These are phyloP conservation scores for Heliamphora pulchella DNA, from an alignment of 179 eudicot genomes.

Conservation along the genomic window DNA sequence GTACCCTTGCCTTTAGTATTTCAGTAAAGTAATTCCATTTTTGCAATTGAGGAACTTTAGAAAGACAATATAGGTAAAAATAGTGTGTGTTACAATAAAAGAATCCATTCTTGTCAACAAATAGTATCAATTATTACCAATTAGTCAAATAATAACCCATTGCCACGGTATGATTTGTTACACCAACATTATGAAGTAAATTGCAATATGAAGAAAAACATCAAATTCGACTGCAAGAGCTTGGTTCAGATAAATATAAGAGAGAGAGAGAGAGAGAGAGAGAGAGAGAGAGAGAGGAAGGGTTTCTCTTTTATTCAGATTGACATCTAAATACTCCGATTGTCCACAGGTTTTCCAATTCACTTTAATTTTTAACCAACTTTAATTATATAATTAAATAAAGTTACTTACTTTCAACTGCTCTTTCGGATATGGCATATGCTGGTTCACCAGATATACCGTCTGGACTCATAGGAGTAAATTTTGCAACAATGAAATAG, in stretches of 20 bases:
- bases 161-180: neutral
- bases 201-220: neutral
- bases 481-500: slow-evolving; percentile 72
- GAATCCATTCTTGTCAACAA: neutral
- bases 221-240: slow-evolving; percentile 1
- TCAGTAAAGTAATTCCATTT: neutral
- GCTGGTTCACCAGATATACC: slow-evolving; percentile 89
- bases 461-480: slow-evolving; percentile 88
- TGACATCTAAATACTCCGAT: neutral
- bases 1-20: neutral
- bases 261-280: neutral
- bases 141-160: neutral
- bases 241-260: neutral
- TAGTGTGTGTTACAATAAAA: neutral
- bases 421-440: slow-evolving; percentile 60
- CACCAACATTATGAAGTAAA: neutral
- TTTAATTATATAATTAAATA: neutral
- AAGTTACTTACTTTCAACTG: slow-evolving; percentile 71
- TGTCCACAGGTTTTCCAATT: neutral
- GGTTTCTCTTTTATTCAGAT: neutral
- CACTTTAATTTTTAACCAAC: neutral
- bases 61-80: neutral
- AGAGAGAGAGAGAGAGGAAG: neutral
- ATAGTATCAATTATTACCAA: neutral
- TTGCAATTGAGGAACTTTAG: neutral